Base-by-base conservation (phyloP, 139 green algal species). In the Chlorella vulgaris region DNA sequence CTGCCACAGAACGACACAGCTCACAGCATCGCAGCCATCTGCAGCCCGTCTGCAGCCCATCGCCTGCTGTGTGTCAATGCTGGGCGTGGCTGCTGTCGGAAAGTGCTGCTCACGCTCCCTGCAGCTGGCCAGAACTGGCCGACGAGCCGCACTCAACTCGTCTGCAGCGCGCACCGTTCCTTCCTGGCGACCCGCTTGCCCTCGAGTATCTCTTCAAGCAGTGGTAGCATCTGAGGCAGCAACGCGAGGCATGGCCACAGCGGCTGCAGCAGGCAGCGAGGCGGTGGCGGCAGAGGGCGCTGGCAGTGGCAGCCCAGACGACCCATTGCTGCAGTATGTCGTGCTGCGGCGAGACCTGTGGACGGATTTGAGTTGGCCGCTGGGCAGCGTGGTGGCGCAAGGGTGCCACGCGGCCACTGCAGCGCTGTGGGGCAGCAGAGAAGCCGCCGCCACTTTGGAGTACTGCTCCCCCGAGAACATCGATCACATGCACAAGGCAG, bases 401-500 rank as follows among this genome's bases (percentile, higher is more conserved):
- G 94, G 89, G 4, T 97, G 92, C 81, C 96, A 99, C 76, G 96
- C 96, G 7, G 89, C 91, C 4, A 91, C 90, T 2, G 95, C 96
- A 6, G 96, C 95, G 8, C 76, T 98, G 63, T 98, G 94, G 91
- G 63, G 75, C 0, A 88, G 88, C 33, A 79, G 87, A 29, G 85
- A 96, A 0, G 73, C 88, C 31, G 62, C 82, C 1, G 39, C 69
- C 0, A 95, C 92, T 5, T 65, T 84, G 22, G 24, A 76, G 19
- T 99, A 99, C 82, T 93, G 91, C 26, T 50, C 84, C 7, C 65
- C 76, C 0, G 87, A 92, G 0, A 91, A 94, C 35, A 74, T 98
- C 3, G 93, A 98, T 81, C 85, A 94, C 74, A 99, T 99, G 96
- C 92, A 91, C 84, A 99, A 99, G 92, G 96, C 96, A 62, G 13